Base-by-base conservation (phyloP, 2,329 filamentous ascomycete genomes). In the Fusarium pseudonygamai region DNA sequence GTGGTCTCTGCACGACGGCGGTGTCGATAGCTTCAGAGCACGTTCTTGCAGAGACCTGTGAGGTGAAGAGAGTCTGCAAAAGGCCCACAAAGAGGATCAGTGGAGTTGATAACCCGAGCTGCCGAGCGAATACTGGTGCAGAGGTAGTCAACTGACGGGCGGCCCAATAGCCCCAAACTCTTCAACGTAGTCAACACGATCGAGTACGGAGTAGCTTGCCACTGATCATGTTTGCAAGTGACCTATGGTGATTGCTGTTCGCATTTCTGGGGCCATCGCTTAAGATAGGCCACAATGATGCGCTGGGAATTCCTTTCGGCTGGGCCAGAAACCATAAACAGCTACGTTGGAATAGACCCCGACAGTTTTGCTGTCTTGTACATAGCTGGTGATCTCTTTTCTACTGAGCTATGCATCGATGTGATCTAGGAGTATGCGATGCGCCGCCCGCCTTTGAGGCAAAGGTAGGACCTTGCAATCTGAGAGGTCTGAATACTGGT, bases 21-120 rank as follows among this genome's bases (percentile, higher is more conserved):
- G 64, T 78, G 70, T 78, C 69, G 74, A 78, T 78, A 78, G 76
- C 75, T 73, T 77, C 73, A 72, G 58, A 66, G 74, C 76, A 78
- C 74, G 67, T 73, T 71, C 72, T 69, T 50, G 18, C 63, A 73
- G 70, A 65, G 64, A 64, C 60, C 64, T 76, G 69, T 66, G 66
- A 73, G 67, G 45, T 67, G 71, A 73, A 72, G 60, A 74, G 67
- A 55, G 42, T 62, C 20, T 52, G 39, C 22, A 52, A 67, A 42
- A 47, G 56, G 15, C 40, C 67, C 64, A 55, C 60, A 66, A 64
- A 56, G 62, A 75, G 69, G 57, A 76, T 75, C 75, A 71, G 75
- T 71, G 75, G 75, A 69, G 62, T 45, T 64, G 58, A 58, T 42
- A 53, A 60, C 39, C 39, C 16, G 46, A 47, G 56, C 42, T n/a